A percentile compares a stretch with the other conserved stretches of the same genome.
These are phyloP conservation scores for Dimocarpus longan DNA, from an alignment of 345 rosid genomes.

Conservation along the genomic window DNA sequence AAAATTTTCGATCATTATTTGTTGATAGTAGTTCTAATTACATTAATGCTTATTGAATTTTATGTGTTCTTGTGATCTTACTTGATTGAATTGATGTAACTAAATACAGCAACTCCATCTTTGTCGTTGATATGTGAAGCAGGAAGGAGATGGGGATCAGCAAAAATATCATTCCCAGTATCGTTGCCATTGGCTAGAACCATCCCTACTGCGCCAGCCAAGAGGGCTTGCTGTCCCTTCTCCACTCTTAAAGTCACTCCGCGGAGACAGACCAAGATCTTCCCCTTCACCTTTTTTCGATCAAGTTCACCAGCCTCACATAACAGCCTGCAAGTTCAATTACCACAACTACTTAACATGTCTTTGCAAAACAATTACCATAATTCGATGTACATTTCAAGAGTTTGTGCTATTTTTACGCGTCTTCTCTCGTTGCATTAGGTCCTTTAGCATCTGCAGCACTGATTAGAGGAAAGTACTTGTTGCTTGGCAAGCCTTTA, in stretches of 20 bases:
- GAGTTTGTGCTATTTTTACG: slow-evolving; percentile 48
- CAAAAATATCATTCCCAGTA: slow-evolving; percentile 46
- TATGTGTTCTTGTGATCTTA: slow-evolving; percentile 9
- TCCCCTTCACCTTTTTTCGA: slow-evolving; percentile 62
- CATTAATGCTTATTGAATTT: neutral
- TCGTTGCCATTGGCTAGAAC: slow-evolving; percentile 54
- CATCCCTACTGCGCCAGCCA: slow-evolving; percentile 84
- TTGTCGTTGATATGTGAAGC: slow-evolving; percentile 59
- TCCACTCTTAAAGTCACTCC: slow-evolving; percentile 56
- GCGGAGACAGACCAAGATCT: slow-evolving; percentile 70
- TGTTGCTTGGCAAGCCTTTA: slow-evolving; percentile 41
- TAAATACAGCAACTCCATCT: slow-evolving; percentile 49
- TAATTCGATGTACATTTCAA: neutral
- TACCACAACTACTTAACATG: neutral
- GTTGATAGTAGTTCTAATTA: neutral
- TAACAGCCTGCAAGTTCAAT: slow-evolving; percentile 41
- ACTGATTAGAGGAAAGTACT: slow-evolving; percentile 56
- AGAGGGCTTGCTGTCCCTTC: slow-evolving; percentile 57
- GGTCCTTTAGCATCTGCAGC: slow-evolving; percentile 56
- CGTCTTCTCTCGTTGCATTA: slow-evolving; percentile 48
- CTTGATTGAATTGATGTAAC: slow-evolving; percentile 59
- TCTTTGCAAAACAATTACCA: neutral
- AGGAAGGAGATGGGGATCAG: slow-evolving; percentile 77
- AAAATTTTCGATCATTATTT: neutral
- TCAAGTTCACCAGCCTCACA: slow-evolving; percentile 66